Evolutionary conservation across 2,329 filamentous ascomycete genomes (phyloP).

Genomic region (Parascedosporium putredinis): DNA sequence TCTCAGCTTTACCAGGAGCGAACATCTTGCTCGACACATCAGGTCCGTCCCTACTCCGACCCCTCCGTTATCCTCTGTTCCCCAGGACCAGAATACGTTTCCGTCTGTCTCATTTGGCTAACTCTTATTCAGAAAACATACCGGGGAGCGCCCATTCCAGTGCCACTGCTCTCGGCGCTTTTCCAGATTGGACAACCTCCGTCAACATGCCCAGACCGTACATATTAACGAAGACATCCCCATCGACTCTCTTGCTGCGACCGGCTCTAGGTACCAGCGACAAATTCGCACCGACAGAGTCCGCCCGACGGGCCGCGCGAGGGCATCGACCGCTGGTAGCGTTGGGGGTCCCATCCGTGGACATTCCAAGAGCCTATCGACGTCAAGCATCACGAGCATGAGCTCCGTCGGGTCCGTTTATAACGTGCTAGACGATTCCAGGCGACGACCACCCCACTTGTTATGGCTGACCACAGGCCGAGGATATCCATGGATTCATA

Average conservation of each 20-base stretch:
- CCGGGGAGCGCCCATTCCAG: slow-evolving; percentile 90
- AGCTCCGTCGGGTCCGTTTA: slow-evolving; percentile 57
- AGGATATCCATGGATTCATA: slow-evolving; percentile 60
- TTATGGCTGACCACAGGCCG: slow-evolving; percentile 65
- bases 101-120: not conserved
- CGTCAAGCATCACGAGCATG: slow-evolving; percentile 75
- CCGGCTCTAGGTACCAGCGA: slow-evolving; percentile 81
- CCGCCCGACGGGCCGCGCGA: slow-evolving; percentile 56
- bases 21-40: slow-evolving; percentile 91
- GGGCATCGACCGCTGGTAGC: slow-evolving; percentile 69
- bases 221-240: slow-evolving; percentile 97
- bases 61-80: too few species aligned
- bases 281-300: slow-evolving; percentile 84
- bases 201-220: slow-evolving; percentile 94
- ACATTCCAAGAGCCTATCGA: slow-evolving; percentile 76
- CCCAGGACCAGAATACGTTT: too few species aligned
- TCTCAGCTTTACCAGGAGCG: slow-evolving; percentile 88
- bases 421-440: slow-evolving; percentile 52
- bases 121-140: slow-evolving; percentile 65
- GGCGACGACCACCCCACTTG: slow-evolving; percentile 71
- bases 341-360: slow-evolving; percentile 61
- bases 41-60: slow-evolving; percentile 54
- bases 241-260: slow-evolving; percentile 82
- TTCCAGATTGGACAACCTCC: slow-evolving; percentile 85
- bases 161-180: slow-evolving; percentile 92